phyloP scores from a whole-genome alignment of 495 filamentous ascomycete genomes.

The Neurospora sp. region DNA sequence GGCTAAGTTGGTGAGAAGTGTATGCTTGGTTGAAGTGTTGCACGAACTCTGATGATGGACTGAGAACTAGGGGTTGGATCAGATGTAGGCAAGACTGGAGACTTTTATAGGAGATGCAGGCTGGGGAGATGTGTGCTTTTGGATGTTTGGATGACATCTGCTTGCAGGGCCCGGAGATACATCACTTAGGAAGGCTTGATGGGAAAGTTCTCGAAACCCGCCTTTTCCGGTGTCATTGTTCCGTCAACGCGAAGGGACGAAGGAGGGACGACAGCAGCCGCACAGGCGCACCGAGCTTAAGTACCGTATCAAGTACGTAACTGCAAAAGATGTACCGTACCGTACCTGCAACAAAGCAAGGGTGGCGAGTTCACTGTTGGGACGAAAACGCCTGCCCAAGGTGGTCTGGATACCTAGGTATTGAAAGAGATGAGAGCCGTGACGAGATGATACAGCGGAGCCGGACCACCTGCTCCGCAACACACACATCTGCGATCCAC shows the following conservation, averaged over 20 bases:
- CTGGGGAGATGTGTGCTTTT: background rate
- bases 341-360: background rate
- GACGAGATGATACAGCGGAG: background rate
- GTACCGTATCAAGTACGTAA: background rate
- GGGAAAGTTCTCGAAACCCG: conserved; percentile 9
- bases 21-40: background rate
- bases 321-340: background rate
- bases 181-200: background rate
- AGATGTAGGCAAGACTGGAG: background rate
- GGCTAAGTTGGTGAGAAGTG: background rate
- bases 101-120: background rate
- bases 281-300: background rate
- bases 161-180: background rate
- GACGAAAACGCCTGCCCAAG: background rate
- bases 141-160: background rate
- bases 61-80: background rate
- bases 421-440: background rate
- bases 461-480: background rate
- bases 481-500: background rate
- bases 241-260: background rate
- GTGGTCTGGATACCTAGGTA: background rate
- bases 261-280: background rate
- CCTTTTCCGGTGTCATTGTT: background rate
- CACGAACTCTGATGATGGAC: background rate
- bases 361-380: background rate